These are phyloP conservation scores for Pezicula radicicola DNA, from an alignment of 2,329 filamentous ascomycete genomes.

Conservation along the genomic window DNA sequence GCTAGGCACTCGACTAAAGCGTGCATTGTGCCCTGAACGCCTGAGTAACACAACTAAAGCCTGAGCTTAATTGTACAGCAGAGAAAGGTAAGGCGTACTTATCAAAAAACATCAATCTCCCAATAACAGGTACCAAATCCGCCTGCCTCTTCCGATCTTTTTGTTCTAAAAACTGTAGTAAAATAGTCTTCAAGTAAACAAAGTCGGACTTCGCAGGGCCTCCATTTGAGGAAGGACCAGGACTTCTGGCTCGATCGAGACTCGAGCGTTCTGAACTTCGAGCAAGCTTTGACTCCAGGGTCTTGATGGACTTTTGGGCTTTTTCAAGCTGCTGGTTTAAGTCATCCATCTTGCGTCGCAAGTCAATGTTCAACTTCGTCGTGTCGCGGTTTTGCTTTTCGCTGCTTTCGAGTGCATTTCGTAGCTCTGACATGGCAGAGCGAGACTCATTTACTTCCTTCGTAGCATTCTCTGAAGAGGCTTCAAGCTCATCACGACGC, in stretches of 20 bases:
- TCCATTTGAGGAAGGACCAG: conserved; percentile 11
- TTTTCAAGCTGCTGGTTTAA: conserved; percentile 75
- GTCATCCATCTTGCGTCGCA: conserved; percentile 76
- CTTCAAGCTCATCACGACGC: conserved; percentile 73
- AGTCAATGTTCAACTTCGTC: conserved; percentile 76
- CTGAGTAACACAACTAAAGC: no score
- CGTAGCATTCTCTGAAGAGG: conserved; percentile 61
- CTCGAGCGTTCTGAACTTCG: conserved; percentile 16
- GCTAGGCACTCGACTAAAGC: no score
- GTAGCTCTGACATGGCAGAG: conserved; percentile 72
- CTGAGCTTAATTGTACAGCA: background rate
- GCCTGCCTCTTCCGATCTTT: conserved; percentile 73
- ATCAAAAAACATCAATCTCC: conserved; percentile 74
- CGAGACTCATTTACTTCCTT: conserved; percentile 76
- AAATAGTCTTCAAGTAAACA: conserved; percentile 74
- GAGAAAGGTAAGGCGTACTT: conserved; percentile 48
- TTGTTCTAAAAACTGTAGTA: conserved; percentile 78
- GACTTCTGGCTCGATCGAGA: conserved; percentile 30
- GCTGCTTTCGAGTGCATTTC: conserved; percentile 79
- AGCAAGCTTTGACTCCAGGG: conserved; percentile 42
- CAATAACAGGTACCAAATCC: conserved; percentile 75
- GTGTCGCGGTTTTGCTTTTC: conserved; percentile 81
- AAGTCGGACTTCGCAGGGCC: conserved; percentile 23
- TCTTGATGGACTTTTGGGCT: conserved; percentile 64
- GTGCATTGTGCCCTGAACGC: no score